These are phyloP conservation scores for Pluteus cervinus DNA, from an alignment of 768 basidiomycete genomes.

Conservation along the genomic window DNA sequence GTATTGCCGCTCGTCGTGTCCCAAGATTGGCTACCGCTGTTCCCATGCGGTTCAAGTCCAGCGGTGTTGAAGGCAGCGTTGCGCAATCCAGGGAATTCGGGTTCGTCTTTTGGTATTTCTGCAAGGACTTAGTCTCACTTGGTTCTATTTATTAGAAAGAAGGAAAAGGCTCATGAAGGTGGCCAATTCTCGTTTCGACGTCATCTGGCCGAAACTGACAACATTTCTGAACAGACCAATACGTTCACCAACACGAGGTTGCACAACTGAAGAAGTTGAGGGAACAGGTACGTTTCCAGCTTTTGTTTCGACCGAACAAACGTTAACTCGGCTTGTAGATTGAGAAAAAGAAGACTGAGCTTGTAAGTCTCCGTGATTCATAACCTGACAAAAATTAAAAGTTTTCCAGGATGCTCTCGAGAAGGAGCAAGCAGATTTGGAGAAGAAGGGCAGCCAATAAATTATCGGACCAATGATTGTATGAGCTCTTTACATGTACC, in stretches of 20 bases:
- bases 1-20: conserved; percentile 29
- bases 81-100: conserved; percentile 51
- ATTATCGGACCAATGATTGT: no score
- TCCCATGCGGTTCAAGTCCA: conserved; percentile 27
- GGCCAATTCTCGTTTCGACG: neutral
- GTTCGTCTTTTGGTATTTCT: conserved; percentile 20
- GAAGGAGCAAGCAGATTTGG: conserved; percentile 13
- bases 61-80: conserved; percentile 40
- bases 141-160: conserved; percentile 36
- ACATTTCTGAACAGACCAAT: conserved; percentile 38
- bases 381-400: neutral
- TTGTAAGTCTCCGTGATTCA: conserved; percentile 13
- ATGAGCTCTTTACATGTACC: no score
- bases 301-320: neutral
- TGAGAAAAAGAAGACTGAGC: conserved; percentile 21
- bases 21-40: conserved; percentile 23
- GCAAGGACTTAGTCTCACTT: conserved; percentile 2
- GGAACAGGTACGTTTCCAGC: conserved; percentile 32
- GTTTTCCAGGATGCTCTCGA: conserved; percentile 15
- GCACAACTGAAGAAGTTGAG: conserved; percentile 48
- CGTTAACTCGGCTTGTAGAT: conserved; percentile 14
- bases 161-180: conserved; percentile 55
- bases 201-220: conserved; percentile 1
- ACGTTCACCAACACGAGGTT: conserved; percentile 45
- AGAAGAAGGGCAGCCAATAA: conserved; percentile 10